Percentiles rank a stretch among this genome's conserved stretches.
phyloP scores from a whole-genome alignment of 2,329 filamentous ascomycete species.

The Talaromyces verruculosus region DNA sequence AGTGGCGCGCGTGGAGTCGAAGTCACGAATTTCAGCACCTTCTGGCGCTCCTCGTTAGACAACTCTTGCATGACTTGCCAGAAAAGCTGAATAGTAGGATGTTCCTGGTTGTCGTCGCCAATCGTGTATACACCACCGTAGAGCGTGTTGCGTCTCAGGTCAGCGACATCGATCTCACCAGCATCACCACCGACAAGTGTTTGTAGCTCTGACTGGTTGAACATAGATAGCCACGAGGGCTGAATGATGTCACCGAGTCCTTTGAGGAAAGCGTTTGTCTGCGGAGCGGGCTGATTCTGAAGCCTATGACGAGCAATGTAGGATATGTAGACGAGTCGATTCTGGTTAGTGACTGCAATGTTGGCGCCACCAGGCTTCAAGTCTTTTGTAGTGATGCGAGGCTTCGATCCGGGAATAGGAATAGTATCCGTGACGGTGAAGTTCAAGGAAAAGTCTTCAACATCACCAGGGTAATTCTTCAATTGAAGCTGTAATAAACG shows the following conservation, averaged over 20 bases:
- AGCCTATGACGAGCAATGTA: conserved; percentile 86
- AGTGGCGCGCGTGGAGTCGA: conserved; percentile 87
- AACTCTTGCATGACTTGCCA: conserved; percentile 84
- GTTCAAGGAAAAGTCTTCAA: conserved; percentile 77
- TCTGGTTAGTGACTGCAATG: conserved; percentile 81
- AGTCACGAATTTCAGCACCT: conserved; percentile 93
- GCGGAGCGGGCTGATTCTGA: conserved; percentile 72
- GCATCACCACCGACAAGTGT: conserved; percentile 87
- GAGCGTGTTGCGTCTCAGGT: conserved; percentile 77
- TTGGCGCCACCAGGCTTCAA: conserved; percentile 75
- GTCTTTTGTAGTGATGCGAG: conserved; percentile 67
- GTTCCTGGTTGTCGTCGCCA: conserved; percentile 84
- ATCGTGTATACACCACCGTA: conserved; percentile 88
- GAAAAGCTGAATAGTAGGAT: conserved; percentile 81
- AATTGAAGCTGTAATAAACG: conserved; percentile 54
- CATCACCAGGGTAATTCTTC: conserved; percentile 81
- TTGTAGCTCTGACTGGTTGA: conserved; percentile 93
- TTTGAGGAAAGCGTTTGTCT: conserved; percentile 83
- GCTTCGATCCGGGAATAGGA: conserved; percentile 52
- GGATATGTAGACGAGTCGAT: conserved; percentile 90
- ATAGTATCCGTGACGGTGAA: conserved; percentile 82
- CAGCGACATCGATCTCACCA: conserved; percentile 80
- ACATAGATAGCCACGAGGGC: conserved; percentile 94
- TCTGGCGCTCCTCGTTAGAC: conserved; percentile 72
- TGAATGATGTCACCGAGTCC: conserved; percentile 86